Conservation (phyloP, 768 basidiomycete genomes). For the Boletus eberwhitei region DNA sequence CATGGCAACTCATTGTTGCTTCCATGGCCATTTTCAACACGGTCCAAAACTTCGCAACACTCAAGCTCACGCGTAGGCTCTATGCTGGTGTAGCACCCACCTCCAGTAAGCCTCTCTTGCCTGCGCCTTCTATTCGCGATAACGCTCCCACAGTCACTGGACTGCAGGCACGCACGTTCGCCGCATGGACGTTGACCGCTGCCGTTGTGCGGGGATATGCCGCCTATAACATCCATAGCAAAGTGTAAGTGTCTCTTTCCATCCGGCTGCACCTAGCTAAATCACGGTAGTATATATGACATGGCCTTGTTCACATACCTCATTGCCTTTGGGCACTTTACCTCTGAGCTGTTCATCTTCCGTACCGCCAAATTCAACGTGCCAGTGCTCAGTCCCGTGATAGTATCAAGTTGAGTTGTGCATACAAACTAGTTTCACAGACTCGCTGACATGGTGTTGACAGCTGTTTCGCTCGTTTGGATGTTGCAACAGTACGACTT, state of each 20-base stretch:
- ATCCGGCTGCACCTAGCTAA: conserved; percentile 4
- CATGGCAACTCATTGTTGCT: conserved; percentile 86
- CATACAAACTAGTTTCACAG: conserved; percentile 30
- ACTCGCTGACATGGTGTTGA: conserved; percentile 11
- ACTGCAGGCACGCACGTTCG: conserved; percentile 88
- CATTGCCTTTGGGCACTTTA: conserved; percentile 88
- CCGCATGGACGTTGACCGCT: conserved; percentile 84
- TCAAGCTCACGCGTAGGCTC: conserved; percentile 72
- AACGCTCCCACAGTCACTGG: conserved; percentile 59
- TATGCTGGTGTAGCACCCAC: conserved; percentile 51
- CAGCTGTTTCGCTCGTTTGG: conserved; percentile 74
- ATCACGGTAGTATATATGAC: conserved; percentile 72
- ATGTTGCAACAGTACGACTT: conserved; percentile 82
- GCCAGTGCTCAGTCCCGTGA: conserved; percentile 66
- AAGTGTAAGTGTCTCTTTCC: conserved; percentile 52
- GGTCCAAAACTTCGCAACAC: conserved; percentile 74
- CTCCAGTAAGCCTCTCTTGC: conserved; percentile 32
- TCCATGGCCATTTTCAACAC: conserved; percentile 81
- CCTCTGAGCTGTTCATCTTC: conserved; percentile 81
- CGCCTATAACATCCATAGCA: conserved; percentile 83
- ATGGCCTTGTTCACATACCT: conserved; percentile 85
- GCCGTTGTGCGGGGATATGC: conserved; percentile 82
- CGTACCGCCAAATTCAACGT: conserved; percentile 61
- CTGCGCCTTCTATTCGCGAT: neutral
- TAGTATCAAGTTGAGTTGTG: conserved; percentile 72